Evolutionary conservation across 805 yeast genomes (phyloP).

Genomic region (Komagataella phaffii): DNA sequence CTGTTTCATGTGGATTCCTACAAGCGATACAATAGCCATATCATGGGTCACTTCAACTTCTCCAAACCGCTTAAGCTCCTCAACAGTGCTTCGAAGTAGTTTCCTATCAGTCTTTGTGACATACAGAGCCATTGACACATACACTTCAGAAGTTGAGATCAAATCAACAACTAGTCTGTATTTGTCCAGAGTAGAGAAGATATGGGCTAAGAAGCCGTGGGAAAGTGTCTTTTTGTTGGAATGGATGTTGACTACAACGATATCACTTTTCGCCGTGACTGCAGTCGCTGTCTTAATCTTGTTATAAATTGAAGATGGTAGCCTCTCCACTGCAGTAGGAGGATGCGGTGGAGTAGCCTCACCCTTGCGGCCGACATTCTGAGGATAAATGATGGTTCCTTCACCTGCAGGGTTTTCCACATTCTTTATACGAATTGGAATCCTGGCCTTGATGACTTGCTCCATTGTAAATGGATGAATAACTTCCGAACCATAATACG

Average conservation of each 20-base stretch:
- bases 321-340: slow-evolving; percentile 56
- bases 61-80: slow-evolving; percentile 71
- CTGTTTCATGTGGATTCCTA: slow-evolving; percentile 96
- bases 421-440: slow-evolving; percentile 93
- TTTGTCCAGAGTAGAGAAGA: slow-evolving; percentile 76
- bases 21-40: slow-evolving; percentile 86
- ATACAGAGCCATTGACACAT: slow-evolving; percentile 95
- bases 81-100: slow-evolving; percentile 57
- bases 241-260: slow-evolving; percentile 85
- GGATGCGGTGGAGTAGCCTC: slow-evolving; percentile 93
- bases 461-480: slow-evolving; percentile 99
- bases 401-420: slow-evolving; percentile 88
- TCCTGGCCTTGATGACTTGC: slow-evolving; percentile 90
- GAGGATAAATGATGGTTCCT: slow-evolving; percentile 93
- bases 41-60: slow-evolving; percentile 78
- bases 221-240: slow-evolving; percentile 86
- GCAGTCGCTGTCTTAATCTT: slow-evolving; percentile 78
- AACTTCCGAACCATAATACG: slow-evolving; percentile 95
- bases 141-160: slow-evolving; percentile 95
- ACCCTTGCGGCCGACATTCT: slow-evolving; percentile 72
- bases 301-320: slow-evolving; percentile 21
- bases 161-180: slow-evolving; percentile 84
- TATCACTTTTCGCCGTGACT: slow-evolving; percentile 87
- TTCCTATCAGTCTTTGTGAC: slow-evolving; percentile 46
- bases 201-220: slow-evolving; percentile 89